Percentiles rank a stretch among this genome's conserved stretches.
Conservation (phyloP, 129 eudicot species). For the Apium graveolens region DNA sequence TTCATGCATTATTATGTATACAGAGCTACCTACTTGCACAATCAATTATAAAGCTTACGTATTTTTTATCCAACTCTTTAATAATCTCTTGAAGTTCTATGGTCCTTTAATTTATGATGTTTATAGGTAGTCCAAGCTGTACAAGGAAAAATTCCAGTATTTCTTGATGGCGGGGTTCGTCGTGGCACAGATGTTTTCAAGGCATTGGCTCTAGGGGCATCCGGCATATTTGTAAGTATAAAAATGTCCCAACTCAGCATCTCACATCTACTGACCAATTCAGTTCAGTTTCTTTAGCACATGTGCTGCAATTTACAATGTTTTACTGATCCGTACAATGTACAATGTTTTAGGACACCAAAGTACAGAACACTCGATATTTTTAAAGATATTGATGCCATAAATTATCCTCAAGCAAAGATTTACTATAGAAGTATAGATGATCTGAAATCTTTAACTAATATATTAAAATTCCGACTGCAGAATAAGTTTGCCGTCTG, state of each 20-base stretch:
- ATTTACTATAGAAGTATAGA: no score
- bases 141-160: conserved; percentile 60
- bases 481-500: neutral
- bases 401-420: neutral
- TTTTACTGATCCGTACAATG: neutral
- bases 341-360: neutral
- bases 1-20: neutral
- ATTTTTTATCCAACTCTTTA: neutral
- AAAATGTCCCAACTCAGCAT: neutral
- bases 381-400: neutral
- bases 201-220: conserved; percentile 84
- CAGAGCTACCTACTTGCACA: neutral
- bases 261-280: neutral
- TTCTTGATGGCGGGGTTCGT: conserved; percentile 73
- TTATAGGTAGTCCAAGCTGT: conserved; percentile 69
- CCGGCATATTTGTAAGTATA: conserved; percentile 70
- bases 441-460: neutral
- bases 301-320: neutral
- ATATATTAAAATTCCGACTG: neutral
- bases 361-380: neutral
- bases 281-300: neutral
- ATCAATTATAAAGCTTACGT: conserved; percentile 1
- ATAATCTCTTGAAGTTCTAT: neutral
- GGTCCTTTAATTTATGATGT: neutral
- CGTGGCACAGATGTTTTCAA: conserved; percentile 91